Evolutionary conservation across 108 stramenopile species (phyloP).

Genomic region (Aureococcus anophagefferens): DNA sequence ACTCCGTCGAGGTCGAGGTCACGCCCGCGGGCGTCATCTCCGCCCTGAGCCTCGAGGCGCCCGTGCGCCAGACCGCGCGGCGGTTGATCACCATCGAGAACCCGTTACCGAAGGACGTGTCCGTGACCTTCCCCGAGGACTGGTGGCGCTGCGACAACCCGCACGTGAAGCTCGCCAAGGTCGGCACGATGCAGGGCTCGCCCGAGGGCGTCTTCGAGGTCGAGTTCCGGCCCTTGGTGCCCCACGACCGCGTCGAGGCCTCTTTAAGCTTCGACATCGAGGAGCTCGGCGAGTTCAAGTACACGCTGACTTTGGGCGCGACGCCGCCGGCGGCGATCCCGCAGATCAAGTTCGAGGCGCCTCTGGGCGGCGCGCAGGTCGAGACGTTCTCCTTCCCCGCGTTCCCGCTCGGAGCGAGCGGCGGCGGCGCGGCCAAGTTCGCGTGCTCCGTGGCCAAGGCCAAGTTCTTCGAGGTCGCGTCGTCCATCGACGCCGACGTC

Average conservation of each 20-base stretch:
- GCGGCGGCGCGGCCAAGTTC: conserved; percentile 24
- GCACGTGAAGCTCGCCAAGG: conserved; percentile 25
- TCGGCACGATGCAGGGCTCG: conserved; percentile 31
- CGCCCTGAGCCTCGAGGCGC: conserved; percentile 34
- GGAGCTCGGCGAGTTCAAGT: conserved; percentile 47
- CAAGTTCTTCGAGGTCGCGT: conserved; percentile 19
- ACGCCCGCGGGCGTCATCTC: conserved; percentile 26
- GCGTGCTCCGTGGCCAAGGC: conserved; percentile 12
- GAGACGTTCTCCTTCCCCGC: conserved; percentile 34
- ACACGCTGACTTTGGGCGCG: conserved; percentile 31
- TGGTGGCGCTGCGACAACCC: conserved; percentile 34
- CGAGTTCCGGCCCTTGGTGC: conserved; percentile 44
- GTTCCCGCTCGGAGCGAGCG: conserved; percentile 25
- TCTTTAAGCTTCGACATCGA: conserved; percentile 24
- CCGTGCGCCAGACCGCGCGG: conserved; percentile 38
- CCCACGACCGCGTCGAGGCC: conserved; percentile 12
- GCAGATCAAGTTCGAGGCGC: conserved; percentile 31
- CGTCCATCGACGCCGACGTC: not conserved
- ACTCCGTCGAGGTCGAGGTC: conserved; percentile 23
- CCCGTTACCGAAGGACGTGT: conserved; percentile 24
- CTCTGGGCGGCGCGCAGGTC: conserved; percentile 35
- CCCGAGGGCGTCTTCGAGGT: conserved; percentile 49
- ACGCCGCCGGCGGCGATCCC: conserved; percentile 23
- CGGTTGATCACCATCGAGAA: conserved; percentile 44
- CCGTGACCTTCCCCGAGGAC: conserved; percentile 24